A percentile compares a stretch with the other conserved stretches of the same genome.
phyloP scores from a whole-genome alignment of 305 asterid species.

The Lippia alba region DNA sequence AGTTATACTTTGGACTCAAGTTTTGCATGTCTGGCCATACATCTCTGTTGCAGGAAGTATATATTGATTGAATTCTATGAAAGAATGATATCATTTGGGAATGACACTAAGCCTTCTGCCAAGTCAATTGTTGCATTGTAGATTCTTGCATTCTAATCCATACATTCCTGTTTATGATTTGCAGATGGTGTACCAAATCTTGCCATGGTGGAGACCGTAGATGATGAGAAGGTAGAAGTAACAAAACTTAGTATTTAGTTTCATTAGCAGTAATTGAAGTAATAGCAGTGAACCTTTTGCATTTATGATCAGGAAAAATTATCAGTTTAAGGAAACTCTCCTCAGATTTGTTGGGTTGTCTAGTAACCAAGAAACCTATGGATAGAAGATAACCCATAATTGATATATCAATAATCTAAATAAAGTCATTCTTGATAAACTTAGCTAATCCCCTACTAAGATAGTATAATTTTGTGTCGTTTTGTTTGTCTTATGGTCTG shows the following conservation, averaged over 20 bases:
- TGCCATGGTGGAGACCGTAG: slow-evolving; percentile 91
- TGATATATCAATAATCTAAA: not conserved
- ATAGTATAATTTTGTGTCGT: not conserved
- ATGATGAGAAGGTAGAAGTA: slow-evolving; percentile 81
- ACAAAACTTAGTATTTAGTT: slow-evolving; percentile 6
- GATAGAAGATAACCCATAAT: not conserved
- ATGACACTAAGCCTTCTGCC: not conserved
- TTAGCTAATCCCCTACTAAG: slow-evolving; percentile 9
- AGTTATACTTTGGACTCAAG: not conserved
- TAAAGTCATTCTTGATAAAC: not conserved
- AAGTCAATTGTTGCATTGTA: not conserved
- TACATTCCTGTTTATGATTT: slow-evolving; percentile 17
- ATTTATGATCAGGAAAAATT: not conserved
- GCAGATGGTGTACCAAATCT: slow-evolving; percentile 91
- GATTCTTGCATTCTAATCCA: slow-evolving; percentile 1
- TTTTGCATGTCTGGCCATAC: slow-evolving; percentile 1
- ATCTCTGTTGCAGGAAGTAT: not conserved
- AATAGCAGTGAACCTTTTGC: not conserved
- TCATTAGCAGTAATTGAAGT: not conserved
- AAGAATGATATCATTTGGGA: slow-evolving; percentile 5
- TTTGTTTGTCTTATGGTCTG: not conserved
- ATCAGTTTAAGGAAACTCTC: slow-evolving; percentile 7
- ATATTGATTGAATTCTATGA: not conserved
- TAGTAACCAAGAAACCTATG: slow-evolving; percentile 8
- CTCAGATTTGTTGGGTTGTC: not conserved